Base-by-base conservation (phyloP, 257 asterid species). In the Avicennia marina region DNA sequence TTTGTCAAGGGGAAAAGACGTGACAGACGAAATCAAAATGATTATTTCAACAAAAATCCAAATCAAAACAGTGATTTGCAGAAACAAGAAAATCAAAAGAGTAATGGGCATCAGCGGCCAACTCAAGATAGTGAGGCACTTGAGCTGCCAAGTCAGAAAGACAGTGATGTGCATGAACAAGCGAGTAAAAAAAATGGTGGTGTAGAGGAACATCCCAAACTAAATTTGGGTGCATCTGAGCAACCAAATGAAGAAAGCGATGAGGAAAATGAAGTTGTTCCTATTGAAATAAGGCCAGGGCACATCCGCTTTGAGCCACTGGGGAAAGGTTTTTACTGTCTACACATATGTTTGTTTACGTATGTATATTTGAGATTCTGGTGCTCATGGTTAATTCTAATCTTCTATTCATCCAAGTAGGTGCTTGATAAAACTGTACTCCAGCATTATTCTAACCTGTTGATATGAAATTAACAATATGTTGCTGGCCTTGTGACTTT, bases 271-370 rank as follows among this genome's bases (percentile, higher is more conserved):
- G 83, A 84, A 74, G 74, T 83, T 78, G 83, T 86, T 79, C 94
- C 96, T 39, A 54, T 82, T 63, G 76, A 70, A 55, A 58, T 84
- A 62, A 89, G 94, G 81, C 99, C 97, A 18, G 97, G 99, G 52
- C 94, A 93, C 68, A 86, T 93, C 64, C 96, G 99, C 53, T 93
- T 89, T 78, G 97, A 84, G 77, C 81, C 90, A 39, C 58, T 75
- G 64, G 96, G 70, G 29, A 68, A 81, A 78, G 99, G 97, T 93
- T 71, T 60, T 4, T 17, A n/a, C 46, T 56, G 13, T 58, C 63
- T 39, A 29, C 50, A 16, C 48, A 20, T 11, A 54, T 51, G 42
- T 53, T 47, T 16, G 15, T 19, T 67, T 26, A 12, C 54, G 12
- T 47, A 29, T 25, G 12, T 13, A 38, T 25, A 9, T n/a, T n/a